Evolutionary conservation across 192 early-diverging fungal species (phyloP).

Genomic region (Mortierella claussenii): DNA sequence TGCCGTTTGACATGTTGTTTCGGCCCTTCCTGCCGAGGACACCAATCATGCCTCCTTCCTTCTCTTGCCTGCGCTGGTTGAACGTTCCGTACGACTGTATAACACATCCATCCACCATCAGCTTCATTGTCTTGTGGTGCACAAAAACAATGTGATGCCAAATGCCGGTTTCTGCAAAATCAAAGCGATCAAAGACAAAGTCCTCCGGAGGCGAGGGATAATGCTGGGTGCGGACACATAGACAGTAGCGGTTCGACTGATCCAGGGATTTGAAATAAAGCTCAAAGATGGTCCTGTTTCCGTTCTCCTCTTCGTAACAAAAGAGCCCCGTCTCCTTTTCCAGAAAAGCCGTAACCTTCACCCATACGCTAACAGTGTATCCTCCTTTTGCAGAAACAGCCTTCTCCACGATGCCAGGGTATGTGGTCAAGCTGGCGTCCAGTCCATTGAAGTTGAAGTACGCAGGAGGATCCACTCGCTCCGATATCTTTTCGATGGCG

Average conservation of each 20-base stretch:
- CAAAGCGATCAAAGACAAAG: slow-evolving; percentile 56
- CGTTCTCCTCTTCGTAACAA: slow-evolving; percentile 54
- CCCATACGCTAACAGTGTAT: slow-evolving; percentile 57
- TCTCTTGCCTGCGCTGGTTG: slow-evolving; percentile 52
- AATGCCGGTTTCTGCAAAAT: slow-evolving; percentile 52
- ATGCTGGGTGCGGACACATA: slow-evolving; percentile 55
- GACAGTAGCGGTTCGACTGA: slow-evolving; percentile 52
- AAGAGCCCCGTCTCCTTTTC: slow-evolving; percentile 55
- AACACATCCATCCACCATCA: slow-evolving; percentile 55
- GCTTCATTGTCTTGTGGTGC: slow-evolving; percentile 51
- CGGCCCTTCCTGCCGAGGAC: slow-evolving; percentile 51
- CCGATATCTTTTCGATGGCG: slow-evolving; percentile 55
- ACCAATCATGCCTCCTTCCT: slow-evolving; percentile 46
- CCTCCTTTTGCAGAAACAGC: slow-evolving; percentile 45
- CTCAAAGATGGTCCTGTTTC: slow-evolving; percentile 53
- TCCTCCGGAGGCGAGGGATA: slow-evolving; percentile 52
- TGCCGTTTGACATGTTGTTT: slow-evolving; percentile 18
- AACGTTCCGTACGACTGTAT: slow-evolving; percentile 56
- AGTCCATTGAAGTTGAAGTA: slow-evolving; percentile 58
- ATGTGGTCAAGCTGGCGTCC: slow-evolving; percentile 43
- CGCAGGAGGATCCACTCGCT: slow-evolving; percentile 54
- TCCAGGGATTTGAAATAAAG: slow-evolving; percentile 56
- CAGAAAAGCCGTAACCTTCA: slow-evolving; percentile 53
- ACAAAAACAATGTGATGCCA: slow-evolving; percentile 59
- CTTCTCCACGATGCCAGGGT: slow-evolving; percentile 47